Base-by-base conservation (phyloP, 805 yeast species). In the Schizosaccharomyces osmophilus region DNA sequence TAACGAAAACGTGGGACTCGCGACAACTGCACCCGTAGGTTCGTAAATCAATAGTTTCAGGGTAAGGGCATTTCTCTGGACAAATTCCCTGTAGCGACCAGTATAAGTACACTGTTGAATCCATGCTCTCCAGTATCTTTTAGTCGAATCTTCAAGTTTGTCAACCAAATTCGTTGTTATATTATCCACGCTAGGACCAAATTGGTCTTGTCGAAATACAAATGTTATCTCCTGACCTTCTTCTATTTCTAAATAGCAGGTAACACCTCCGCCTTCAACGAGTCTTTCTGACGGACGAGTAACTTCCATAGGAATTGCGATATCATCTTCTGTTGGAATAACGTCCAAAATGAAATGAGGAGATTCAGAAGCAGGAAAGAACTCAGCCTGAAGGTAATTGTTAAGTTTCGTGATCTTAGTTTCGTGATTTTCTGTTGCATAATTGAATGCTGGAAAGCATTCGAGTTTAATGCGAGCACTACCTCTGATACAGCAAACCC, bases 391-490 rank as follows among this genome's bases (percentile, higher is more conserved):
- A 22, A 17, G 36, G 22, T 29, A 51, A 22, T 29, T 29, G 11
- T 8, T 2, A 24, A 4, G 3, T 9, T 24, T 26, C 8, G n/a
- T 11, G 17, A 51, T 5, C n/a, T 29, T 29, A 4, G 43, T 57
- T 32, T 26, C 42, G 17, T 57, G 60, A 8, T 36, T 41, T 32
- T 57, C 45, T 5, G 24, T 19, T 9, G 43, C 60, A 32, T 41
- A 57, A 22, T 57, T 26, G 29, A 57, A 57, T 9, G 60, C 60
- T 41, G 60, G 60, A 41, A 29, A 57, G n/a, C 60, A 57, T 17
- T 57, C 60, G 13, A 57, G 17, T 22, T 57, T 36, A 22, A 36
- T 22, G n/a, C 48, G 43, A 29, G 39, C 15, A 5, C 13, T 41
- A 22, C 60, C 60, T 15, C 60, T 39, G 26, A 57, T 41, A 57